A percentile compares a stretch with the other conserved stretches of the same genome.
Conservation (phyloP, 1,139 yeast species). For the Zhuliangozyma blackwelliae region DNA sequence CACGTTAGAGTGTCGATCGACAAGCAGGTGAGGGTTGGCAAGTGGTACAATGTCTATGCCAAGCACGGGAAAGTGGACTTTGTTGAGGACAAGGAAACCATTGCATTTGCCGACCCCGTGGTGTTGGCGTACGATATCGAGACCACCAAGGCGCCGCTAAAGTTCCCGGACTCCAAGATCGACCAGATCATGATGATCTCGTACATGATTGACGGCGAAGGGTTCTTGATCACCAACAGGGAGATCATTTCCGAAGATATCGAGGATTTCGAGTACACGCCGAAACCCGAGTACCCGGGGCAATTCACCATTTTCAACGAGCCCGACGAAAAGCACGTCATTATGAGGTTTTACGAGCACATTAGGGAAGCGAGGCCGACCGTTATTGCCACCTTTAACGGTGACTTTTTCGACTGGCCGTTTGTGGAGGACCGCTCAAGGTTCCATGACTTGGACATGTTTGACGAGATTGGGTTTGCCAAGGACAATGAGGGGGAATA, state of each 20-base stretch:
- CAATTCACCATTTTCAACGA: conserved; percentile 87
- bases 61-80: conserved; percentile 53
- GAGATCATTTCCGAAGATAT: conserved; percentile 93
- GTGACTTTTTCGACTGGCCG: conserved; percentile 99
- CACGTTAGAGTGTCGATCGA: conserved; percentile 95
- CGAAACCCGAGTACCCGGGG: conserved; percentile 95
- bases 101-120: conserved; percentile 97
- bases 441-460: conserved; percentile 83
- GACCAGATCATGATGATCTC: conserved; percentile 99
- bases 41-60: conserved; percentile 86
- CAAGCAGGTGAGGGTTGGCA: conserved; percentile 80
- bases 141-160: conserved; percentile 93
- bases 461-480: conserved; percentile 90
- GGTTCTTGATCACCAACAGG: conserved; percentile 87
- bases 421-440: conserved; percentile 86
- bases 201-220: conserved; percentile 98
- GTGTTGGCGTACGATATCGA: conserved; percentile 96
- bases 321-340: conserved; percentile 70
- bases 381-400: conserved; percentile 94
- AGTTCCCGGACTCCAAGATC: conserved; percentile 89
- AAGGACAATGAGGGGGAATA: conserved; percentile 89
- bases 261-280: conserved; percentile 96
- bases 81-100: conserved; percentile 64
- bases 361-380: conserved; percentile 86
- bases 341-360: conserved; percentile 83